Conservation (phyloP, 1,284 basidiomycete genomes). For the Boletus smithii region DNA sequence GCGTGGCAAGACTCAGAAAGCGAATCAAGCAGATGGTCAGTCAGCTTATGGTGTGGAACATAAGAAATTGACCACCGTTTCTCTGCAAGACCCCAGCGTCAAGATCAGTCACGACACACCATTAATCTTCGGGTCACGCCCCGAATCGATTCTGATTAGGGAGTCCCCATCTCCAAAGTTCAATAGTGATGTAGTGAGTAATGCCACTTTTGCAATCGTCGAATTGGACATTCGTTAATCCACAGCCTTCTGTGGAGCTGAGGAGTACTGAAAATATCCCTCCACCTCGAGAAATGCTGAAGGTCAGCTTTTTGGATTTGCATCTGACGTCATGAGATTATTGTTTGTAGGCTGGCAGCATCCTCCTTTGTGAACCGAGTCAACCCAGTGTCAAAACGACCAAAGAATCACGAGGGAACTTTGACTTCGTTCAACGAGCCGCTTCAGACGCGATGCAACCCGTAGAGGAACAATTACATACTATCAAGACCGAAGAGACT, state of each 20-base stretch:
- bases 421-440: not conserved
- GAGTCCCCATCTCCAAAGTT: not conserved
- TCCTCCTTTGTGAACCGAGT: not conserved
- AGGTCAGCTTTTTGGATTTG: conserved; percentile 16
- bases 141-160: not conserved
- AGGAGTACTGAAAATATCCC: not conserved
- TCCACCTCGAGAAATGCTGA: not conserved
- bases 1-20: conserved; percentile 8
- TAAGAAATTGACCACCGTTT: not conserved
- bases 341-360: conserved; percentile 11
- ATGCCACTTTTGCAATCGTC: not conserved
- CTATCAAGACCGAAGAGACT: conserved; percentile 3
- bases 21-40: conserved; percentile 4
- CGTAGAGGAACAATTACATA: not conserved
- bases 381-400: not conserved
- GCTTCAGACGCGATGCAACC: not conserved
- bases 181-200: conserved; percentile 13
- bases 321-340: not conserved
- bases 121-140: not conserved
- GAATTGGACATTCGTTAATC: not conserved
- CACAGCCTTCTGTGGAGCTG: conserved; percentile 5
- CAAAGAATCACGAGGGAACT: conserved; percentile 1
- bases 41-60: not conserved
- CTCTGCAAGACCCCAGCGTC: not conserved
- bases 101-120: not conserved